Evolutionary conservation across 176 grass and related monocot species (phyloP).

Genomic region (Chrysopogon serrulatus): DNA sequence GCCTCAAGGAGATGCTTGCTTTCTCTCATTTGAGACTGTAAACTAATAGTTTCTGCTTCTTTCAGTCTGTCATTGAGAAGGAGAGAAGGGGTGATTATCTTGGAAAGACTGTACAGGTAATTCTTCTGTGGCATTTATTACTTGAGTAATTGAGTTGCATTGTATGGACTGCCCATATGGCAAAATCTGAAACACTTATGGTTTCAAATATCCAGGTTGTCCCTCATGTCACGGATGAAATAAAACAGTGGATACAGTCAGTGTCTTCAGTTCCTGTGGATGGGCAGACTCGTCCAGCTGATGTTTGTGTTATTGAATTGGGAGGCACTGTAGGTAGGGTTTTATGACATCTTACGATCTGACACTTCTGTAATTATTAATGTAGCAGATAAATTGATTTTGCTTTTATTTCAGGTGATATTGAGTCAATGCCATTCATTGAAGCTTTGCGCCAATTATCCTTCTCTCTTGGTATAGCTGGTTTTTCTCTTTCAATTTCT

Average conservation of each 20-base stretch:
- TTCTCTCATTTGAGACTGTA: constrained; percentile 15
- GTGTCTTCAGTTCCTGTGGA: constrained; percentile 85
- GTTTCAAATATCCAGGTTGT: constrained; percentile 59
- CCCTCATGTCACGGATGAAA: constrained; percentile 93
- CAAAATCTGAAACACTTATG: not conserved
- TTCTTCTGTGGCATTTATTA: not conserved
- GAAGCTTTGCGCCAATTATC: constrained; percentile 95
- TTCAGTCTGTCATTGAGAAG: constrained; percentile 96
- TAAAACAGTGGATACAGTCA: constrained; percentile 88
- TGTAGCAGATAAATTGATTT: constrained; percentile 1
- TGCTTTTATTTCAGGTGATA: constrained; percentile 73
- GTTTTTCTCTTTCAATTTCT: not conserved
- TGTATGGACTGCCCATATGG: not conserved
- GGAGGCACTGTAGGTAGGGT: constrained; percentile 93
- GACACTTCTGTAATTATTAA: not conserved
- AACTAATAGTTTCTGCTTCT: not conserved
- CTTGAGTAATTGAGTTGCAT: not conserved
- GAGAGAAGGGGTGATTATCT: constrained; percentile 93
- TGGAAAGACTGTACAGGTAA: constrained; percentile 92
- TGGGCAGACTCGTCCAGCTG: constrained; percentile 53
- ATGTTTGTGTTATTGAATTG: constrained; percentile 93
- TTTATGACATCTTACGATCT: not conserved
- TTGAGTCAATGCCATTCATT: constrained; percentile 99
- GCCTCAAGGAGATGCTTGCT: not conserved
- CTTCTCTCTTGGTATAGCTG: constrained; percentile 88